These are phyloP conservation scores for Lichtheimia hyalospora DNA, from an alignment of 371 early-diverging fungal species.

Conservation along the genomic window DNA sequence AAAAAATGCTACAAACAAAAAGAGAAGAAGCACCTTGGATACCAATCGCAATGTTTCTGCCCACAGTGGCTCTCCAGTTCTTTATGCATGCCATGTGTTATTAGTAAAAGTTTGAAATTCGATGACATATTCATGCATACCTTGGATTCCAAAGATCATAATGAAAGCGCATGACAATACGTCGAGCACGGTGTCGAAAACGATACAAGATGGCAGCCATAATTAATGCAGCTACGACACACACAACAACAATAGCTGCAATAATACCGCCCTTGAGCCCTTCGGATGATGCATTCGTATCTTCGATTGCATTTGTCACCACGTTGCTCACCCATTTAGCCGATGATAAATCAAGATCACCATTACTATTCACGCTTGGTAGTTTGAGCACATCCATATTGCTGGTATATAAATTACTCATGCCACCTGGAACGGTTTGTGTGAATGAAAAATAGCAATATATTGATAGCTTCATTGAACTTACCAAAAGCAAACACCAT, in stretches of 20 bases:
- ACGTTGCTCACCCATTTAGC: constrained; percentile 8
- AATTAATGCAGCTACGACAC: constrained; percentile 5
- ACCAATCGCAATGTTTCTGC: constrained; percentile 25
- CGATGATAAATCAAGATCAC: neutral
- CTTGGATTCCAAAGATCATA: constrained; percentile 24
- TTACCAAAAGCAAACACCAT: constrained; percentile 2
- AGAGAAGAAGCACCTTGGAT: constrained; percentile 18
- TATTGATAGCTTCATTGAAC: neutral
- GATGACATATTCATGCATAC: neutral
- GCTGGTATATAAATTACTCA: neutral
- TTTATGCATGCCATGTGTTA: constrained; percentile 4
- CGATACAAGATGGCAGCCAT: constrained; percentile 13
- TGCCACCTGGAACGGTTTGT: neutral
- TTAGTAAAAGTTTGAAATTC: too few species aligned
- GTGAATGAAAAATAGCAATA: neutral
- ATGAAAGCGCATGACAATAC: constrained; percentile 12
- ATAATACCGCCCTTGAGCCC: constrained; percentile 15
- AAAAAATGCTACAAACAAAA: constrained; percentile 23
- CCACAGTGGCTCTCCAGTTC: constrained; percentile 36
- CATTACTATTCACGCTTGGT: constrained; percentile 1
- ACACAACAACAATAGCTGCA: constrained; percentile 17
- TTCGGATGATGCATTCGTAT: neutral
- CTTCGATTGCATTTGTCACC: neutral
- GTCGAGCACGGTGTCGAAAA: constrained; percentile 6
- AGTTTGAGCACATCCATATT: constrained; percentile 15